phyloP scores from a whole-genome alignment of 352 stramenopile species.

The Globisporangium nagaii region DNA sequence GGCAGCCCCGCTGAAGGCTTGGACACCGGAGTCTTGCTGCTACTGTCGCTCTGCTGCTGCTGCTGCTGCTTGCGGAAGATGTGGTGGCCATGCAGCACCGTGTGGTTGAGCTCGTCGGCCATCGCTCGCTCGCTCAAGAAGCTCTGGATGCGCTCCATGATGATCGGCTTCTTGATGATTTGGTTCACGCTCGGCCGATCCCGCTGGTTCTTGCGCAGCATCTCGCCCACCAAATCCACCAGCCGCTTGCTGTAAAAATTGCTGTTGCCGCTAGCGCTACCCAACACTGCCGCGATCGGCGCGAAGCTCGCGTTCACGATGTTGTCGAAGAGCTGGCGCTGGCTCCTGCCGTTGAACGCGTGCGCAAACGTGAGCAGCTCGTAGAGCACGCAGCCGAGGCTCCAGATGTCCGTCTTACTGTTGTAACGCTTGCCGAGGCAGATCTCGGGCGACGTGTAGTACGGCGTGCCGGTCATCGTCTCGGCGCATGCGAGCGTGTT shows the following conservation, averaged over 20 bases:
- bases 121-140: slow-evolving; percentile 56
- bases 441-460: slow-evolving; percentile 94
- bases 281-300: slow-evolving; percentile 10
- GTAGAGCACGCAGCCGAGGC: slow-evolving; percentile 91
- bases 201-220: slow-evolving; percentile 56
- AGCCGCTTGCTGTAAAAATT: slow-evolving; percentile 30
- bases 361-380: slow-evolving; percentile 87
- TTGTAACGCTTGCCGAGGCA: slow-evolving; percentile 91
- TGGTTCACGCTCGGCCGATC: slow-evolving; percentile 61
- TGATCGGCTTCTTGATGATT: slow-evolving; percentile 45
- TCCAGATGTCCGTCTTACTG: slow-evolving; percentile 93
- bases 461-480: slow-evolving; percentile 77
- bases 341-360: slow-evolving; percentile 83
- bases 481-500: slow-evolving; percentile 68
- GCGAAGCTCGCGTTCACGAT: slow-evolving; percentile 34
- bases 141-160: slow-evolving; percentile 53
- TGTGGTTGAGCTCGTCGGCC: slow-evolving; percentile 59
- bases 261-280: not conserved
- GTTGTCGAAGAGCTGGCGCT: slow-evolving; percentile 75
- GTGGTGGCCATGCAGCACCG: slow-evolving; percentile 64
- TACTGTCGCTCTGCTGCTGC: too few relatives aligned
- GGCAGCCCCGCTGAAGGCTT: not conserved
- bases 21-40: not conserved
- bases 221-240: slow-evolving; percentile 34
- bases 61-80: slow-evolving; percentile 41